Evolutionary conservation across 768 basidiomycete species (phyloP), one percentile per base, ranked within the genome.

Genomic region (Psilocybe sp.): DNA sequence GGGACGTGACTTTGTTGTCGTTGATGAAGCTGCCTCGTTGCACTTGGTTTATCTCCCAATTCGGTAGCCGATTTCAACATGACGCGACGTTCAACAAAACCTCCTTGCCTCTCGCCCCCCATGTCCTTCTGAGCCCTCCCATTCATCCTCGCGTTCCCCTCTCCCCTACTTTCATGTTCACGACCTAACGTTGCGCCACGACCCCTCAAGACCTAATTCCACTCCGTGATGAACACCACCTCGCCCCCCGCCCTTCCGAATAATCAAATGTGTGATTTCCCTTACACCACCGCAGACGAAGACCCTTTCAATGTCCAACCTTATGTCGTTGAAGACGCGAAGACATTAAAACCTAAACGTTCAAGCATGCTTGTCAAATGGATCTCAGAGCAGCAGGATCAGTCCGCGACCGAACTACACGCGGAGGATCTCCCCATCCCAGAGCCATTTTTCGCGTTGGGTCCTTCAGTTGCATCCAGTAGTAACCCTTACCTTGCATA

Each of bases 311-410:
- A 68, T 56, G 68, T 71, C 37, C 66, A 61, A 33, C 71, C 74
- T 23, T 57, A 68, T 36, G 45, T 57, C 11, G 41, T 47, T 19
- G 40, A 56, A 28, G 36, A 39, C 23, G 52, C 66, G 38, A 61
- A 55, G 31, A 62, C 67, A 49, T 67, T 69, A 18, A 68, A 69
- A 39, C 71, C 68, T 36, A 61, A 69, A 53, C 74, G 72, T 38
- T 77, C 78, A n/a, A 79, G 76, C 58, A 64, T 79, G 64, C 69
- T 81, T 47, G 68, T 77, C 63, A 75, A 75, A 57, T 81, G 78
- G 78, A 79, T 81, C 42, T 64, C 71, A 46, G 77, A 79, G 45
- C 78, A 80, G 59, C 76, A 76, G 52, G 47, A 45, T 38, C 53
- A 60, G 41, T 33, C 53, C 31, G 38, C 55, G n/a, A 12, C 36